phyloP scores from a whole-genome alignment of 305 asterid genomes.

The Fraxinus albicans region DNA sequence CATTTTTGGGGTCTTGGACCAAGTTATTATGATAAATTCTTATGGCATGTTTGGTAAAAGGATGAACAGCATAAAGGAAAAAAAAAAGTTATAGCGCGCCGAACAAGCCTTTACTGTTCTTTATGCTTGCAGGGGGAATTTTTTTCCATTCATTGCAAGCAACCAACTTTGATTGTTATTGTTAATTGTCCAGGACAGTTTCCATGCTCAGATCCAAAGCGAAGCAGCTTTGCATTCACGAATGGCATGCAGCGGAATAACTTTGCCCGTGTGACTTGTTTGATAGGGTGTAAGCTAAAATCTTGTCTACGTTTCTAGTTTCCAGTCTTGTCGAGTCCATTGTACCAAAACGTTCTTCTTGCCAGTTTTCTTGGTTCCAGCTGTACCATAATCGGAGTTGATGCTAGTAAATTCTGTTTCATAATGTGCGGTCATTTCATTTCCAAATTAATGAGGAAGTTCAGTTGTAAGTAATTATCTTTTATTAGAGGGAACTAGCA shows the following conservation, averaged over 20 bases:
- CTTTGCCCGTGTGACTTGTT: neutral
- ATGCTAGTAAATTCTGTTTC: neutral
- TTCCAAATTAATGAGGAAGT: neutral
- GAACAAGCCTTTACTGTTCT: neutral
- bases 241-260: neutral
- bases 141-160: neutral
- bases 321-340: neutral
- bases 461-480: neutral
- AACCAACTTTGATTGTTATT: neutral
- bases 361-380: neutral
- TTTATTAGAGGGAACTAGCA: neutral
- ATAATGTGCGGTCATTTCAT: neutral
- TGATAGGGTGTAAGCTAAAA: neutral
- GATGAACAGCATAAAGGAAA: neutral
- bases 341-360: neutral
- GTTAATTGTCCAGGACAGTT: neutral
- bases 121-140: neutral
- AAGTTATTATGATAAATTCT: slow-evolving; percentile 35
- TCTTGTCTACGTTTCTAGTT: neutral
- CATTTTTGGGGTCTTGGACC: slow-evolving; percentile 58
- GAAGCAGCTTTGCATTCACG: neutral
- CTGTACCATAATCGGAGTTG: slow-evolving; percentile 1
- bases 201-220: slow-evolving; percentile 1
- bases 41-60: neutral
- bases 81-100: neutral